Percentiles rank a stretch among this genome's conserved stretches.
phyloP scores from a whole-genome alignment of 345 rosid species.

The Cardamine resedifolia region DNA sequence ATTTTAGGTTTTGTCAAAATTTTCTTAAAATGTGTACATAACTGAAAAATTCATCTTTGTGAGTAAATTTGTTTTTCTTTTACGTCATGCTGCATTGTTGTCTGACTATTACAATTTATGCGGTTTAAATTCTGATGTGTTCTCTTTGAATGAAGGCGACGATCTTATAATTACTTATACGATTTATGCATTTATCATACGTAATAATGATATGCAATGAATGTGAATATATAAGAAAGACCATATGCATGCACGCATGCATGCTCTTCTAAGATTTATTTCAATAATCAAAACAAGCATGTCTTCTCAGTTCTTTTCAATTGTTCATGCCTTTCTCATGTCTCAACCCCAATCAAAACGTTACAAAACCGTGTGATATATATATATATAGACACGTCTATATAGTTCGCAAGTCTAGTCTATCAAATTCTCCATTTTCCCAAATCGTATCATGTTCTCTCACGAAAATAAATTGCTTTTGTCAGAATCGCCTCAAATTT shows the following conservation, averaged over 20 bases:
- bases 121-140: background rate
- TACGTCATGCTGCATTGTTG: background rate
- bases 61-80: too few relatives aligned
- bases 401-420: background rate
- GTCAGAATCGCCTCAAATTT: background rate
- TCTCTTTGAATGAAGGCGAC: background rate
- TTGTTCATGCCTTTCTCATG: background rate
- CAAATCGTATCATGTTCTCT: background rate
- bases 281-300: background rate
- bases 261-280: constrained; percentile 18
- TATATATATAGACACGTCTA: constrained; percentile 14
- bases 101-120: background rate
- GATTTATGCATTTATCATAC: background rate
- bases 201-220: background rate
- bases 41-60: too few relatives aligned
- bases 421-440: background rate
- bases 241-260: background rate
- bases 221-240: background rate
- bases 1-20: too few relatives aligned
- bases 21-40: too few relatives aligned
- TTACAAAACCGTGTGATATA: background rate
- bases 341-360: constrained; percentile 8
- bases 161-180: background rate
- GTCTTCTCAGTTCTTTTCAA: background rate
- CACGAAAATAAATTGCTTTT: background rate